These are phyloP conservation scores for Nicotiana tomentosiformis DNA, from an alignment of 257 asterid species.

Conservation along the genomic window DNA sequence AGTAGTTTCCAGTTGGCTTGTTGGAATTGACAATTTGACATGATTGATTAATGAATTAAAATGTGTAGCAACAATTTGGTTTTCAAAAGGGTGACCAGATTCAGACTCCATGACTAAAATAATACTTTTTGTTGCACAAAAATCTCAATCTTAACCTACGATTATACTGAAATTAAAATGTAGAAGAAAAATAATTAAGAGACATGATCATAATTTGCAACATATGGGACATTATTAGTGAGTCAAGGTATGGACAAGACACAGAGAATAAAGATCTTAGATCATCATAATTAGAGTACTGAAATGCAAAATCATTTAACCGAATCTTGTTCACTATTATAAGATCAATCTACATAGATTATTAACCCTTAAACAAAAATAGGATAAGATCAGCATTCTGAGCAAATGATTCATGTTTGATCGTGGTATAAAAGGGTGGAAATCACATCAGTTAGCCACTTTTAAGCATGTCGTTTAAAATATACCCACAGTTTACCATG, in stretches of 20 bases:
- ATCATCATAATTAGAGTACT: neutral
- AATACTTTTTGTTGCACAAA: slow-evolving; percentile 16
- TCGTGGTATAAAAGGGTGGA: too few species aligned
- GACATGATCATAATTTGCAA: neutral
- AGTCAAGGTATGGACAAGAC: slow-evolving; percentile 10
- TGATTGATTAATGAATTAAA: slow-evolving; percentile 15
- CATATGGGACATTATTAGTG: slow-evolving; percentile 5
- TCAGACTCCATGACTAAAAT: slow-evolving; percentile 31
- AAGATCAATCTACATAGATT: neutral
- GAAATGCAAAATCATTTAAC: neutral
- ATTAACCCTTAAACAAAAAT: neutral
- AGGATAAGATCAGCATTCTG: neutral
- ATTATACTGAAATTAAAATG: neutral
- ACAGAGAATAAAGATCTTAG: neutral
- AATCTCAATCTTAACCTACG: neutral
- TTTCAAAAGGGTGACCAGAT: slow-evolving; percentile 30
- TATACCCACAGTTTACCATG: too few species aligned
- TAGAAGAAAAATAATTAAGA: neutral
- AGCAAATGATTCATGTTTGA: neutral
- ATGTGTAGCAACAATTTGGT: neutral
- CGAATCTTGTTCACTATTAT: neutral
- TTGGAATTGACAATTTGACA: slow-evolving; percentile 16
- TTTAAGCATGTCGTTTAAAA: too few species aligned
- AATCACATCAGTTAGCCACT: too few species aligned
- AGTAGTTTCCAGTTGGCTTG: slow-evolving; percentile 41